Conservation (phyloP, 2,329 filamentous ascomycete genomes). For the Alternaria dauci region DNA sequence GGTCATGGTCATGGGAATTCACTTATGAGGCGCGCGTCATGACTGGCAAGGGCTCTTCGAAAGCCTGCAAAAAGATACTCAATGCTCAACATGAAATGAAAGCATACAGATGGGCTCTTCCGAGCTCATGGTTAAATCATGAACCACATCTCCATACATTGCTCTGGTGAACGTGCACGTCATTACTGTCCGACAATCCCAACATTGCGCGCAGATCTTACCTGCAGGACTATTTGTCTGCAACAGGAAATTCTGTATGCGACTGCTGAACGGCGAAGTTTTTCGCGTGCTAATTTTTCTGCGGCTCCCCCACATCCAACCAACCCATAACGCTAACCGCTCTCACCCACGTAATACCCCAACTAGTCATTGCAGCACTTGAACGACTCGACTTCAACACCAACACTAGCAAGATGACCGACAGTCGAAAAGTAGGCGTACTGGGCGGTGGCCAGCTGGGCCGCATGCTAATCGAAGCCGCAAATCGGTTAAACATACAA, state of each 20-base stretch:
- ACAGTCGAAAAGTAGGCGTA: conserved; percentile 47
- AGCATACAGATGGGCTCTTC: conserved; percentile 43
- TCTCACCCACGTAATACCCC: conserved; percentile 27
- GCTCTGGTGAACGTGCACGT: conserved; percentile 1
- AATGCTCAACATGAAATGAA: conserved; percentile 48
- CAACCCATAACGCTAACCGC: conserved; percentile 25
- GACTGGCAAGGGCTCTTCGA: conserved; percentile 45
- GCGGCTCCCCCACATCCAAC: conserved; percentile 31
- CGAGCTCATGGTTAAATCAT: conserved; percentile 45
- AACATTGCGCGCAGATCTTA: neutral
- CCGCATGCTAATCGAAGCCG: conserved; percentile 93
- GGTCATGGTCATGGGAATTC: conserved; percentile 48
- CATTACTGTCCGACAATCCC: neutral
- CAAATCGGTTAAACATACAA: conserved; percentile 77
- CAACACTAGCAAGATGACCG: conserved; percentile 34
- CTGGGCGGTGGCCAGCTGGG: conserved; percentile 70
- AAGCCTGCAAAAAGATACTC: conserved; percentile 50
- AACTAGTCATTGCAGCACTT: conserved; percentile 28
- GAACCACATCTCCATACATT: conserved; percentile 23
- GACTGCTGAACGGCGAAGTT: conserved; percentile 12
- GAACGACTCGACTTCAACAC: conserved; percentile 14
- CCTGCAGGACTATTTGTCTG: conserved; percentile 5
- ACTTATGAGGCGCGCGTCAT: conserved; percentile 49
- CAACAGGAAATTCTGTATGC: conserved; percentile 5
- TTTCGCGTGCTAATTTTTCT: conserved; percentile 34